Conservation (phyloP, 345 rosid species). For the thale cress (Arabidopsis thaliana) region DNA sequence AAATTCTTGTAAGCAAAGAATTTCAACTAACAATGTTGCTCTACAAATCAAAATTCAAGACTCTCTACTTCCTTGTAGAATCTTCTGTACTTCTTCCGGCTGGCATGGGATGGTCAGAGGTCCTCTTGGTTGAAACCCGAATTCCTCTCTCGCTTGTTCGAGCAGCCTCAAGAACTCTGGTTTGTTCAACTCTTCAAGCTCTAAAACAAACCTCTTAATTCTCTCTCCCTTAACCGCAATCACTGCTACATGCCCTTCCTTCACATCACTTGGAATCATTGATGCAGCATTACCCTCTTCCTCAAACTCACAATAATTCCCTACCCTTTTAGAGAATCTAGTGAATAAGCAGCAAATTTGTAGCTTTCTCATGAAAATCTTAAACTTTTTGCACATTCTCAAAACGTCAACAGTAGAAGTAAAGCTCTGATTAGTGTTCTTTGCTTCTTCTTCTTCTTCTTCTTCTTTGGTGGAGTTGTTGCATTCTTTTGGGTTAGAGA, state of each 20-base stretch:
- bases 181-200: conserved; percentile 48
- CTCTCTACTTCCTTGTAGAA: conserved; percentile 42
- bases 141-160: conserved; percentile 61
- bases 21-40: conserved; percentile 11
- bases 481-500: conserved; percentile 1
- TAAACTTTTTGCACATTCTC: conserved; percentile 43
- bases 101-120: conserved; percentile 59
- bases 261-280: conserved; percentile 42
- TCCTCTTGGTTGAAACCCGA: conserved; percentile 53
- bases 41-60: conserved; percentile 14
- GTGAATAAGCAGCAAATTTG: conserved; percentile 29
- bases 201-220: conserved; percentile 59
- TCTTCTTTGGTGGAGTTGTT: conserved; percentile 5
- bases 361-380: conserved; percentile 36
- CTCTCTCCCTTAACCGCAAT: conserved; percentile 56
- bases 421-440: not conserved
- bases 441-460: conserved; percentile 21
- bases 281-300: conserved; percentile 38
- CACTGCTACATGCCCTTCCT: conserved; percentile 57
- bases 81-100: conserved; percentile 59
- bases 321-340: conserved; percentile 41
- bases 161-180: conserved; percentile 59
- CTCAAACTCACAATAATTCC: conserved; percentile 26
- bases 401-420: conserved; percentile 6
- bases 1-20: conserved; percentile 6